Conservation (phyloP, 805 yeast species). For the Kurtzmaniella cleridarum region DNA sequence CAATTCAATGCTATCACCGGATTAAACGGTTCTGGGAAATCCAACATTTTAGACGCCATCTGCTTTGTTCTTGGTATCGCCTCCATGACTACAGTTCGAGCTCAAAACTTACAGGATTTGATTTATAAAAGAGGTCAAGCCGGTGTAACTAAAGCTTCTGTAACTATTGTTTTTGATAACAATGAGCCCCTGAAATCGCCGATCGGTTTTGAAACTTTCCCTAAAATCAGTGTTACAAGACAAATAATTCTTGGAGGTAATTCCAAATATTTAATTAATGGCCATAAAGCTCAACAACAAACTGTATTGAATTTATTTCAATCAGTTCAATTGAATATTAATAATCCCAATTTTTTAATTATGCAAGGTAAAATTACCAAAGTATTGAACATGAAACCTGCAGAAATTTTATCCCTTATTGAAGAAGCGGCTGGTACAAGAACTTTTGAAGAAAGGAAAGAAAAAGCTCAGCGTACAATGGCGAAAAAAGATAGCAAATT, state of each 20-base stretch:
- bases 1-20: constrained; percentile 98
- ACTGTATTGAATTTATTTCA: constrained; percentile 87
- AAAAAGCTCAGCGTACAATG: constrained; percentile 88
- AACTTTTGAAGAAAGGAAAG: constrained; percentile 90
- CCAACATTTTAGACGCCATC: constrained; percentile 93
- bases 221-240: constrained; percentile 84
- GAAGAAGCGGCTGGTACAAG: constrained; percentile 99
- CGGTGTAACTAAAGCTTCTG: constrained; percentile 94
- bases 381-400: constrained; percentile 92
- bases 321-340: constrained; percentile 90
- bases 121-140: constrained; percentile 98
- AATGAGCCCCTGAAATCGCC: constrained; percentile 72
- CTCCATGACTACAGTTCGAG: constrained; percentile 91
- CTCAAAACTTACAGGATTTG: constrained; percentile 86
- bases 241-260: constrained; percentile 89
- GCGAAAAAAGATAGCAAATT: constrained; percentile 83
- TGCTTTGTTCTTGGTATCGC: constrained; percentile 98
- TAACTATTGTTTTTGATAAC: constrained; percentile 92
- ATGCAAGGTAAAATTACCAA: constrained; percentile 99
- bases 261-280: constrained; percentile 87
- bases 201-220: constrained; percentile 73
- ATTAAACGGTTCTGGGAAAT: constrained; percentile 94
- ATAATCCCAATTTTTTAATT: constrained; percentile 93
- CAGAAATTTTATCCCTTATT: constrained; percentile 80
- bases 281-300: constrained; percentile 93